Evolutionary conservation across 495 filamentous ascomycete genomes (phyloP).

Genomic region (Annulohypoxylon maeteangense): DNA sequence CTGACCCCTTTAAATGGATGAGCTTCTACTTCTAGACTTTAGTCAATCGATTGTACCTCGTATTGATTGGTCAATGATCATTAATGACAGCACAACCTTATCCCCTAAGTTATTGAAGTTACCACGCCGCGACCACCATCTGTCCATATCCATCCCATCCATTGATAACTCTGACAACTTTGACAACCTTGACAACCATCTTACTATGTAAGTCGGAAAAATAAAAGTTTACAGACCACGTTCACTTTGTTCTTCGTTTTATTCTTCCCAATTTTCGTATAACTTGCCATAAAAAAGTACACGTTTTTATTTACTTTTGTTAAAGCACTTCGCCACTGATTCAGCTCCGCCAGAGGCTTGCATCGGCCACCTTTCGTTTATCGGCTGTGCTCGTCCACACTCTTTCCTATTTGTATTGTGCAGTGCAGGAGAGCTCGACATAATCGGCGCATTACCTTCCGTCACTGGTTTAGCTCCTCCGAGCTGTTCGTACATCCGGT

Average conservation of each 20-base stretch:
- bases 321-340: slow-evolving; percentile 1
- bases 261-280: slow-evolving; percentile 16
- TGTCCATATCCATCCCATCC: slow-evolving; percentile 17
- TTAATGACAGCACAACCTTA: slow-evolving; percentile 46
- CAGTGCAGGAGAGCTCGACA: slow-evolving; percentile 22
- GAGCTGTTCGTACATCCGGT: slow-evolving; percentile 15
- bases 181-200: not conserved
- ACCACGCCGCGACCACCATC: slow-evolving; percentile 17
- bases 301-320: slow-evolving; percentile 3
- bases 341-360: slow-evolving; percentile 16
- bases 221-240: slow-evolving; percentile 10
- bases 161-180: slow-evolving; percentile 2
- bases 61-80: slow-evolving; percentile 33
- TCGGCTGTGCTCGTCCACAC: slow-evolving; percentile 12
- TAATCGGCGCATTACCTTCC: slow-evolving; percentile 42
- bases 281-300: not conserved
- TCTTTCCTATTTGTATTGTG: slow-evolving; percentile 29
- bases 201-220: not conserved
- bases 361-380: slow-evolving; percentile 17
- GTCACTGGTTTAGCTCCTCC: slow-evolving; percentile 38
- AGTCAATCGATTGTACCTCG: slow-evolving; percentile 1
- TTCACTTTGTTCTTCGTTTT: slow-evolving; percentile 34
- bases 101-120: slow-evolving; percentile 29
- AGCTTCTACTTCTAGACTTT: slow-evolving; percentile 35
- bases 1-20: slow-evolving; percentile 33